phyloP scores from a whole-genome alignment of 345 rosid genomes.

The Arabidopsis arenosa region DNA sequence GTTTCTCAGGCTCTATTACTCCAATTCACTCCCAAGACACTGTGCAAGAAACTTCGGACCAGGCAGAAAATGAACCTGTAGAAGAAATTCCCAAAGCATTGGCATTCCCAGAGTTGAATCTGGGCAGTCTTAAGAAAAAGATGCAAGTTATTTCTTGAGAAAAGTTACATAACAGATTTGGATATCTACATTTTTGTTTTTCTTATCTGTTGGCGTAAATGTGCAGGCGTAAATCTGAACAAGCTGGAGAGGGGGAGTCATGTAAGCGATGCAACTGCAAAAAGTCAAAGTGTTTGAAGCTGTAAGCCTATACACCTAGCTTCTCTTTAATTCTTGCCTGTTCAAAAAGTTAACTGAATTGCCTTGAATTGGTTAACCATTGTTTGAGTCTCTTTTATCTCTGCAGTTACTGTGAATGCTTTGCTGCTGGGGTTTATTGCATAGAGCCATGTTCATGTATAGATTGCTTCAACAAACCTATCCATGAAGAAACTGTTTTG shows the following conservation, averaged over 20 bases:
- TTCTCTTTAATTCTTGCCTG: conserved; percentile 16
- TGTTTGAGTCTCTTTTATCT: conserved; percentile 10
- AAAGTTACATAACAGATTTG: conserved; percentile 17
- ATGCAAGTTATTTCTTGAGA: conserved; percentile 50
- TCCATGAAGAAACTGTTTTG: conserved; percentile 89
- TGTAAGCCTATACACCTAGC: conserved; percentile 58
- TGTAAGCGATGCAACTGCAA: conserved; percentile 98
- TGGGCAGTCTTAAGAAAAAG: conserved; percentile 73
- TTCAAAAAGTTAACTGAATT: neutral
- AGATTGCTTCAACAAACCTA: conserved; percentile 94
- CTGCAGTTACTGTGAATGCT: conserved; percentile 96
- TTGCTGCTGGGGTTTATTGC: conserved; percentile 98
- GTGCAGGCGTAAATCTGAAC: conserved; percentile 72
- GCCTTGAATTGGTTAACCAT: conserved; percentile 8
- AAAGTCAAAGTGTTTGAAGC: conserved; percentile 96
- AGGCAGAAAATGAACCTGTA: conserved; percentile 48
- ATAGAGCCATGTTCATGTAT: conserved; percentile 93
- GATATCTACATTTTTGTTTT: neutral
- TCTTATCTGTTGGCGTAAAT: conserved; percentile 36
- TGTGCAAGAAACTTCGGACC: conserved; percentile 54
- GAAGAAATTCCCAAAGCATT: conserved; percentile 63
- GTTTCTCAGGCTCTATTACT: conserved; percentile 49
- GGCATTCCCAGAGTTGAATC: conserved; percentile 59
- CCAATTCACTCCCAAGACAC: conserved; percentile 48
- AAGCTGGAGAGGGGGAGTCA: conserved; percentile 60